Percentiles rank a stretch among this genome's conserved stretches.
phyloP scores from a whole-genome alignment of 169 alveolate species.

The Cryptosporidium ubiquitum region DNA sequence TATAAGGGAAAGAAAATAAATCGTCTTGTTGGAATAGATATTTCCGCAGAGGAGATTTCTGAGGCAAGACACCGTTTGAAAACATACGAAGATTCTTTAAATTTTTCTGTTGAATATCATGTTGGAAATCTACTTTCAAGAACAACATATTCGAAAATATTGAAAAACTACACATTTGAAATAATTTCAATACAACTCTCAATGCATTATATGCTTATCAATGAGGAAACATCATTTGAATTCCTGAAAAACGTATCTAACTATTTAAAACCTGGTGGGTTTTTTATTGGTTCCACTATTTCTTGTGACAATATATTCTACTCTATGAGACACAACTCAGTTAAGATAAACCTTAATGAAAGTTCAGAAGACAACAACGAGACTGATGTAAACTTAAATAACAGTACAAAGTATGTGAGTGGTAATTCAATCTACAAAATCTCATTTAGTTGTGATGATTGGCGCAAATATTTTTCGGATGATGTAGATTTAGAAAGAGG shows the following conservation, averaged over 20 bases:
- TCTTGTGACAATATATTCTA: constrained; percentile 70
- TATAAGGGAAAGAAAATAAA: constrained; percentile 84
- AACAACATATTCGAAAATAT: constrained; percentile 61
- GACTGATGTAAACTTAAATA: constrained; percentile 15
- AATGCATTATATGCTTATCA: constrained; percentile 90
- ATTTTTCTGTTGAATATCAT: constrained; percentile 82
- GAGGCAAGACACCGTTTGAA: constrained; percentile 87
- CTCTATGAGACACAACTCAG: constrained; percentile 39
- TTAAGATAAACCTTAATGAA: constrained; percentile 1
- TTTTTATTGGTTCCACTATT: constrained; percentile 88
- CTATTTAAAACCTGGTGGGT: constrained; percentile 87
- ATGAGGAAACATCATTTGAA: constrained; percentile 86
- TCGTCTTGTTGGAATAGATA: constrained; percentile 87
- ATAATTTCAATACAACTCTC: constrained; percentile 91
- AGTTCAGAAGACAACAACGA: constrained; percentile 47
- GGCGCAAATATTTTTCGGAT: constrained; percentile 61
- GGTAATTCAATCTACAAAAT: constrained; percentile 79
- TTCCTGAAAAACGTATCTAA: constrained; percentile 85
- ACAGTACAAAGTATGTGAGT: constrained; percentile 73
- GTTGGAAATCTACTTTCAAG: constrained; percentile 80
- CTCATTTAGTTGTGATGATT: constrained; percentile 75
- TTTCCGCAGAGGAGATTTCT: constrained; percentile 85
- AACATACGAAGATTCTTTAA: constrained; percentile 75
- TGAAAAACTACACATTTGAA: constrained; percentile 78
- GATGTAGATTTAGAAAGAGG: constrained; percentile 75